These are phyloP conservation scores for Fulvia fulva DNA, from an alignment of 2,329 filamentous ascomycete genomes.

Conservation along the genomic window DNA sequence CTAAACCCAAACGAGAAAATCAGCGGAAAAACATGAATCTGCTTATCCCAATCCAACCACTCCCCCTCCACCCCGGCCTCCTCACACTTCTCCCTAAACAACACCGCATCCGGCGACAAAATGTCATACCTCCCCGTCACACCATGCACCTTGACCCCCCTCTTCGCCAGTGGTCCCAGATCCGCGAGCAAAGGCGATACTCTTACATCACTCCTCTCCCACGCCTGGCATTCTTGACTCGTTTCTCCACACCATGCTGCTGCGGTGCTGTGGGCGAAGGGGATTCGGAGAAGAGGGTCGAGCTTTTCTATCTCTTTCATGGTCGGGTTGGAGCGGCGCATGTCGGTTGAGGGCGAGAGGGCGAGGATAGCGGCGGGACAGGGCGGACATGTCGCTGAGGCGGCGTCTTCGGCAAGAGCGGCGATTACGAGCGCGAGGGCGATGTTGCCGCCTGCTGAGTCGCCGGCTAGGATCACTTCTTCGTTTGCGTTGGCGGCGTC, in stretches of 20 bases:
- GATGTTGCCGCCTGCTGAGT: slow-evolving; percentile 55
- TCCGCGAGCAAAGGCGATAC: slow-evolving; percentile 49
- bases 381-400: slow-evolving; percentile 12
- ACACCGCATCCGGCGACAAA: slow-evolving; percentile 49
- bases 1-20: slow-evolving; percentile 46
- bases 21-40: slow-evolving; percentile 59
- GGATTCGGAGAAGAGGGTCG: slow-evolving; percentile 47
- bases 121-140: slow-evolving; percentile 53
- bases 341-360: slow-evolving; percentile 50
- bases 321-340: slow-evolving; percentile 45
- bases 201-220: slow-evolving; percentile 41
- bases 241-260: slow-evolving; percentile 39
- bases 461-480: slow-evolving; percentile 49
- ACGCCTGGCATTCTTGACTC: slow-evolving; percentile 14
- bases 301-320: slow-evolving; percentile 39
- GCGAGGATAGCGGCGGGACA: slow-evolving; percentile 39
- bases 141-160: slow-evolving; percentile 49
- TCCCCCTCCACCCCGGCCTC: slow-evolving; percentile 45
- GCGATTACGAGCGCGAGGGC: slow-evolving; percentile 41
- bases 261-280: slow-evolving; percentile 42
- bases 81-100: slow-evolving; percentile 46
- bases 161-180: slow-evolving; percentile 36
- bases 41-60: slow-evolving; percentile 57
- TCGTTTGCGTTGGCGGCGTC: slow-evolving; percentile 39
- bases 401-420: slow-evolving; percentile 33